Base-by-base conservation (phyloP, 2,329 filamentous ascomycete genomes). In the Phialemonium atrogriseum region DNA sequence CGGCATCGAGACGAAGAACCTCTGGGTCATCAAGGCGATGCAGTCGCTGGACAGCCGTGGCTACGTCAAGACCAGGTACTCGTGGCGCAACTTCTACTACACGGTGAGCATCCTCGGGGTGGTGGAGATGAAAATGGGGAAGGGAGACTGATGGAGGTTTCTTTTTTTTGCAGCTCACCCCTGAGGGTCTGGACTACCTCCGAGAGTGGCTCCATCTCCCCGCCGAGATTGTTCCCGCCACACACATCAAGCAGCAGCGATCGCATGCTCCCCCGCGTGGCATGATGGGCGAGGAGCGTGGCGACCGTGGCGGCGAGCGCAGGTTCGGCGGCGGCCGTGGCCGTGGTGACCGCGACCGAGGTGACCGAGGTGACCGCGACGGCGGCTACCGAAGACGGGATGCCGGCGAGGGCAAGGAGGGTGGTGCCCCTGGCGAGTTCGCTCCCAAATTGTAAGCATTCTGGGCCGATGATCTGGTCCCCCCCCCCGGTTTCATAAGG, bases 81-180 rank as follows among this genome's bases (percentile, higher is more conserved):
- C 87, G 51, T 94, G 87, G 87, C 87, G 94, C 73, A 94, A 88
- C 79, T 94, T 96, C 83, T 98, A 98, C 84, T 98, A 98, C 82
- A 95, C 91, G 69, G 82, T 98, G 33, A n/a, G n/a, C n/a, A n/a
- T n/a, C n/a, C n/a, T n/a, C n/a, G n/a, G n/a, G n/a, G n/a, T n/a
- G n/a, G n/a, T n/a, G n/a, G n/a, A n/a, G n/a, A n/a, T n/a, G n/a
- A n/a, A n/a, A 69, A 95, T 13, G 21, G 12, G 11, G n/a, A 18
- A 24, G 32, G 12, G 29, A 27, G 34, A 21, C 29, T 15, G 15
- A 10, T 24, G 5, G 19, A 17, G 13, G 19, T 7, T 5, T n/a
- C 7, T n/a, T n/a, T n/a, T n/a, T n/a, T n/a, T n/a, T n/a, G n/a
- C n/a, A n/a, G n/a, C n/a, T n/a, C n/a, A 44, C 89, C 65, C 85